These are phyloP conservation scores for Corynespora cassiicola DNA, from an alignment of 2,329 filamentous ascomycete genomes.

Conservation along the genomic window DNA sequence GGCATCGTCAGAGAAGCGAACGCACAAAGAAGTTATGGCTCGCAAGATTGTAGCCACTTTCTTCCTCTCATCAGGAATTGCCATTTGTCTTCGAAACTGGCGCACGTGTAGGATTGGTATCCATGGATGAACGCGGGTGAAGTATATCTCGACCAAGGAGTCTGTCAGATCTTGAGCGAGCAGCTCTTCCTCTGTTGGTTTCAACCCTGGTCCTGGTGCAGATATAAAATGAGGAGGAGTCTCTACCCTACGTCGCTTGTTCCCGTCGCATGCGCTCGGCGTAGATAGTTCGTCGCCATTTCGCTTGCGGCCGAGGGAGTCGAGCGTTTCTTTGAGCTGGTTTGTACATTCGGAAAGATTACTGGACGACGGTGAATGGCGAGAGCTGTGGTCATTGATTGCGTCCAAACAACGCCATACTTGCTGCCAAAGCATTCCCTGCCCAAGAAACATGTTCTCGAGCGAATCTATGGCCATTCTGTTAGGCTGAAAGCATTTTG, in stretches of 20 bases:
- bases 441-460: constrained; percentile 22
- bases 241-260: no score
- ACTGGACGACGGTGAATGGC: neutral
- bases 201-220: no score
- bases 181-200: no score
- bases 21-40: constrained; percentile 28
- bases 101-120: constrained; percentile 41
- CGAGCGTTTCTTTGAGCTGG: constrained; percentile 20
- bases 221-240: no score
- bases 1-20: constrained; percentile 20
- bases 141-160: constrained; percentile 37
- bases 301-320: constrained; percentile 24
- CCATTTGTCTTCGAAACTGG: constrained; percentile 34
- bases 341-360: constrained; percentile 13
- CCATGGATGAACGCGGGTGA: constrained; percentile 40
- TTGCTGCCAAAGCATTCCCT: constrained; percentile 22
- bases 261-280: no score
- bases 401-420: constrained; percentile 17
- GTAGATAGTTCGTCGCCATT: constrained; percentile 19
- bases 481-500: no score
- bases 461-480: no score
- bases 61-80: constrained; percentile 13
- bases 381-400: neutral
- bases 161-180: constrained; percentile 28
- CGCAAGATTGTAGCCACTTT: constrained; percentile 29